Conservation (phyloP, 164 flowering plant species). For the Aristolochia fimbriata region DNA sequence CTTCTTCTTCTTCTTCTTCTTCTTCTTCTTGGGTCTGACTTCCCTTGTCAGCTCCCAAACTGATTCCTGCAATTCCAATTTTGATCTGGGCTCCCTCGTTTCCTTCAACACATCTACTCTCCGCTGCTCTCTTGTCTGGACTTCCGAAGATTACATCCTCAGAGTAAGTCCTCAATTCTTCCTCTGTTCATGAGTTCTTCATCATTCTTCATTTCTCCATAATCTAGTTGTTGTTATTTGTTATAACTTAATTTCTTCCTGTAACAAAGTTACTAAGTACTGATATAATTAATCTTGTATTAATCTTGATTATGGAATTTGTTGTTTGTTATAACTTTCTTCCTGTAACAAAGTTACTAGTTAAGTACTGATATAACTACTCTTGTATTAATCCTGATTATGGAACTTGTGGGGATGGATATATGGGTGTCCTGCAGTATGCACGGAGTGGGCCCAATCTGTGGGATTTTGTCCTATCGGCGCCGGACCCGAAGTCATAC, state of each 20-base stretch:
- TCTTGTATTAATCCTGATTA: neutral
- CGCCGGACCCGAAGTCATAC: constrained; percentile 25
- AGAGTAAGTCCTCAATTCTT: constrained; percentile 22
- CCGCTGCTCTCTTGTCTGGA: constrained; percentile 30
- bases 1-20: neutral
- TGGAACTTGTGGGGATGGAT: neutral
- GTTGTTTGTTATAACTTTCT: no score
- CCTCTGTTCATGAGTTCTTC: neutral
- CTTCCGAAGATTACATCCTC: constrained; percentile 23
- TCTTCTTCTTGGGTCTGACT: neutral
- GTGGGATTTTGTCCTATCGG: constrained; percentile 45
- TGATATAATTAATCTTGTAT: neutral
- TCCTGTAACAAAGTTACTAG: neutral
- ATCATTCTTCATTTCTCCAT: neutral
- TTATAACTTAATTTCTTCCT: neutral
- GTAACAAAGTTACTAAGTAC: neutral
- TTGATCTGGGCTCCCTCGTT: neutral
- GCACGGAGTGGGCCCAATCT: constrained; percentile 11
- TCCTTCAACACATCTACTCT: constrained; percentile 6
- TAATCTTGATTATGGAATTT: neutral
- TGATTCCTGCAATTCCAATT: constrained; percentile 1
- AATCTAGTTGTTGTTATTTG: neutral
- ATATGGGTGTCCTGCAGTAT: constrained; percentile 21
- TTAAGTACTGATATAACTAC: neutral
- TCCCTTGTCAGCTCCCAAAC: constrained; percentile 4